Evolutionary conservation across 768 basidiomycete species (phyloP).

Genomic region (Ramaria rubella): DNA sequence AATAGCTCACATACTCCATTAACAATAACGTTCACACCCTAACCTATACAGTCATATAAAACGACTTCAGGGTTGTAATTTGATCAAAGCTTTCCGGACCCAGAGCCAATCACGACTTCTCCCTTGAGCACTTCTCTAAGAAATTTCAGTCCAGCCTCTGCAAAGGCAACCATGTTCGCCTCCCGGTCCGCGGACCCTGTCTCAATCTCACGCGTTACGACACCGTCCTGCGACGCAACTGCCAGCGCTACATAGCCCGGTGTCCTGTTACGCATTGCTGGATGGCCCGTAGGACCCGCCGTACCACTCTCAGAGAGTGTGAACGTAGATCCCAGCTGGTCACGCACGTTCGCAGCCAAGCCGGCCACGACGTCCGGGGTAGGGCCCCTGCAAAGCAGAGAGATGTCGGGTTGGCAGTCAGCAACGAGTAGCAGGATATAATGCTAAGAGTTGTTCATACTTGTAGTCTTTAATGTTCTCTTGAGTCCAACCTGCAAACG

Average conservation of each 20-base stretch:
- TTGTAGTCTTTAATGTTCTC: conserved; percentile 14
- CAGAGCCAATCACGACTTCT: conserved; percentile 6
- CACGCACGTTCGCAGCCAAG: conserved; percentile 14
- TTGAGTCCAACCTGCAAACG: conserved; percentile 19
- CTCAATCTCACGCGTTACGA: conserved; percentile 14
- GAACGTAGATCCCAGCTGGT: conserved; percentile 15
- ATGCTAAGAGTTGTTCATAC: conserved; percentile 9
- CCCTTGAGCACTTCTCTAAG: conserved; percentile 14
- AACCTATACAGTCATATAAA: background rate
- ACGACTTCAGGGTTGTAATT: too few species aligned
- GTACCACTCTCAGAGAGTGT: conserved; percentile 18
- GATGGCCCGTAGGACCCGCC: conserved; percentile 16
- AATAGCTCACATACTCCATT: too few species aligned
- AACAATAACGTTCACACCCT: too few species aligned
- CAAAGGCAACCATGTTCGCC: conserved; percentile 18
- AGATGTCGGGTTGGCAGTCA: background rate
- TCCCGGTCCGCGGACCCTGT: conserved; percentile 14
- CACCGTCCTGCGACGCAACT: conserved; percentile 10
- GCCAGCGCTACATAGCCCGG: conserved; percentile 15
- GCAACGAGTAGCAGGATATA: too few species aligned
- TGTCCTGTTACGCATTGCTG: conserved; percentile 1
- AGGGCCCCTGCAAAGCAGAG: conserved; percentile 13
- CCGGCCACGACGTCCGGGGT: conserved; percentile 15
- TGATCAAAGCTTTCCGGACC: conserved; percentile 7
- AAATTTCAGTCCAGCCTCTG: conserved; percentile 15